phyloP scores from a whole-genome alignment of 1,284 basidiomycete species.

The Boletus sp. region DNA sequence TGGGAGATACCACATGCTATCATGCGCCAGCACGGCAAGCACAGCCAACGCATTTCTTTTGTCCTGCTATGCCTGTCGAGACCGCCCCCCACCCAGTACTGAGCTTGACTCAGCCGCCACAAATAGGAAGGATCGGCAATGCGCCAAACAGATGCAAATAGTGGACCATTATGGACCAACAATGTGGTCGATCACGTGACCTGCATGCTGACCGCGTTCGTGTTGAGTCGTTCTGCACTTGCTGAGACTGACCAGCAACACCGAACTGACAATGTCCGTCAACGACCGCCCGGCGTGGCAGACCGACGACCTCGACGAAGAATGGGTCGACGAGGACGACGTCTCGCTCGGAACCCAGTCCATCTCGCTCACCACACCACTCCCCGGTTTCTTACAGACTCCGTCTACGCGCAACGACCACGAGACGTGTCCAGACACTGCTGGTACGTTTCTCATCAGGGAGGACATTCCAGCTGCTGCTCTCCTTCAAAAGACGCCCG shows the following conservation, averaged over 20 bases:
- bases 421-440: slow-evolving; percentile 30
- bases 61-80: no score
- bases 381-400: slow-evolving; percentile 50
- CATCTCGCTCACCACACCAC: slow-evolving; percentile 57
- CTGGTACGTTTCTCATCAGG: slow-evolving; percentile 78
- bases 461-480: slow-evolving; percentile 60
- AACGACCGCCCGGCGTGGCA: slow-evolving; percentile 61
- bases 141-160: slow-evolving; percentile 24
- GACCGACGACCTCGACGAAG: slow-evolving; percentile 73
- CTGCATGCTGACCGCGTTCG: neutral
- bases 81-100: neutral
- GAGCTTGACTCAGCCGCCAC: neutral
- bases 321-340: slow-evolving; percentile 65
- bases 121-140: slow-evolving; percentile 19
- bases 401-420: slow-evolving; percentile 33
- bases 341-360: slow-evolving; percentile 42
- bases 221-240: no score
- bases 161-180: slow-evolving; percentile 18
- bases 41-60: no score
- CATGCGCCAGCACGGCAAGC: neutral
- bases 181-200: slow-evolving; percentile 28
- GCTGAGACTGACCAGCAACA: no score
- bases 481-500: slow-evolving; percentile 61
- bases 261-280: slow-evolving; percentile 16
- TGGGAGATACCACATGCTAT: no score